Base-by-base conservation (phyloP, 108 stramenopile species). In the Skeletonema grethae region DNA sequence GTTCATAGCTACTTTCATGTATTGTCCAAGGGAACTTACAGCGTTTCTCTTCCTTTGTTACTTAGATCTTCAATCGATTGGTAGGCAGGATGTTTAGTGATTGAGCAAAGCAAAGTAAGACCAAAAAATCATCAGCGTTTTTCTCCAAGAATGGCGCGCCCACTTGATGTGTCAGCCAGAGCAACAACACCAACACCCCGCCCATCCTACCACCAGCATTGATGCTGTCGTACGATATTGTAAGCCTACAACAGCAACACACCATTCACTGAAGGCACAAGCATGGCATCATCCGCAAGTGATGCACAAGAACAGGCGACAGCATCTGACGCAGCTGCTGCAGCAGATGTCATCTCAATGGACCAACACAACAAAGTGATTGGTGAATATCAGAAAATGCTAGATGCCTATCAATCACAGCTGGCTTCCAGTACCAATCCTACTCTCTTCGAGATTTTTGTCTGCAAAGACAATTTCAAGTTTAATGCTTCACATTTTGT, bases 401-500 rank as follows among this genome's bases (percentile, higher is more conserved):
- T 61, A 18, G 60, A 0, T 9, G 28, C 25, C 20, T 35, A 35
- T 32, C 60, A 61, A 13, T 35, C 35, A 36, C 59, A 69, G 22
- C 7, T 53, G 8, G 20, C 50, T 20, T 63, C 63, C 20, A 65
- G 36, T 35, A 4, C 69, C 15, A 41, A 18, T 28, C 20, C 68
- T 30, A 38, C 84, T 58, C 5, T 15, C 32, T 92, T 91, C 70
- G 89, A 93, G 78, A 89, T 97, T 0, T 77, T 69, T 61, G 90
- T 95, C 36, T 79, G 82, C 22, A 96, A 95, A 75, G 92, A 96
- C 43, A 89, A 92, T 46, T 97, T 98, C 86, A 98, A 98, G 82
- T 98, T 98, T 88, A 94, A 96, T 85, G 96, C 95, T 15, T 94
- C 97, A 16, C 97, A 98, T 72, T 98, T 98, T 72, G 96, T 98